A percentile compares a stretch with the other conserved stretches of the same genome.
These are phyloP conservation scores for Coccomyxa sp. DNA, from an alignment of 139 green algal genomes.

Conservation along the genomic window DNA sequence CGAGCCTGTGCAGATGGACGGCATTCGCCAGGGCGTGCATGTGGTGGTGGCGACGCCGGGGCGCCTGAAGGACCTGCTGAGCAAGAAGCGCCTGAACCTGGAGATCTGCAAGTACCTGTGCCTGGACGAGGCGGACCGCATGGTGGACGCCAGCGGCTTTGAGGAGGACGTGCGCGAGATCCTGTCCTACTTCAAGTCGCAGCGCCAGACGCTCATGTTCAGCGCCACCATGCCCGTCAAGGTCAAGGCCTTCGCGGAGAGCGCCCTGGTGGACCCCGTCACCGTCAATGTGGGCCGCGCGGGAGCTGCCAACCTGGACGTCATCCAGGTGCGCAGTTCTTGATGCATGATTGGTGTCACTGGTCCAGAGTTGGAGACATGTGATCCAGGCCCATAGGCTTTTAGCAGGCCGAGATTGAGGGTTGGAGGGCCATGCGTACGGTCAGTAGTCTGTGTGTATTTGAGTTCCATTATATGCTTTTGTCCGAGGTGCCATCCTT, in stretches of 20 bases:
- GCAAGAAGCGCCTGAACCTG: conserved; percentile 86
- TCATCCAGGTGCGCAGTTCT: conserved; percentile 73
- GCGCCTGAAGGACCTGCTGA: conserved; percentile 92
- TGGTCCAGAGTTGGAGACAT: too few species aligned
- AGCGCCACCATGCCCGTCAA: conserved; percentile 97
- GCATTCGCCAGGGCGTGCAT: conserved; percentile 75
- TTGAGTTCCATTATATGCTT: too few species aligned
- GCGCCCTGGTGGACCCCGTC: conserved; percentile 88
- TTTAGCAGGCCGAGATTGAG: too few species aligned
- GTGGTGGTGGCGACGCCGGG: conserved; percentile 90
- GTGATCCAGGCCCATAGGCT: too few species aligned
- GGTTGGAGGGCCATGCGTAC: not conserved
- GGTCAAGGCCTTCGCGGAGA: conserved; percentile 96
- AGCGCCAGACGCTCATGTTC: conserved; percentile 98
- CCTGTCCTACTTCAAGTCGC: conserved; percentile 66
- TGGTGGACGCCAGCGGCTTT: conserved; percentile 97
- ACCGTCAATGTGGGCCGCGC: conserved; percentile 89
- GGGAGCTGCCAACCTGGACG: conserved; percentile 93
- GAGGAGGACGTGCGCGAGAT: conserved; percentile 88
- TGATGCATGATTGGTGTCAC: not conserved
- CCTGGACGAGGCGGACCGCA: conserved; percentile 97
- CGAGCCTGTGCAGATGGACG: conserved; percentile 42
- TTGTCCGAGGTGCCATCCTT: too few species aligned
- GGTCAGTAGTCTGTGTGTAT: too few species aligned
- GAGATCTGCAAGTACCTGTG: conserved; percentile 91